Base-by-base conservation (phyloP, 805 yeast species). In the Kockiozyma suomiensis region DNA sequence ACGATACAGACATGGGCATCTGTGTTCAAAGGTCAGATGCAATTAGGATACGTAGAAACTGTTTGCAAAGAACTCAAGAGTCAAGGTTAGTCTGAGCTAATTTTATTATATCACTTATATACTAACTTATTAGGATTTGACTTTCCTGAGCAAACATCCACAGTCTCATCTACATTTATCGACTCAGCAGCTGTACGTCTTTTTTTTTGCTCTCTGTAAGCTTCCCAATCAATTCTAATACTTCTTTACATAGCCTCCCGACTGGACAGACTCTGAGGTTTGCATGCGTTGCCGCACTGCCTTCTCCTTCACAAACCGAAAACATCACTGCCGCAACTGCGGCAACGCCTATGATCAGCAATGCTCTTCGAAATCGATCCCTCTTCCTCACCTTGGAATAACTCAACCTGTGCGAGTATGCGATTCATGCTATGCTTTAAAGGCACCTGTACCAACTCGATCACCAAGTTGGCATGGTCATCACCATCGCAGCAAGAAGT, bases 301-400 rank as follows among this genome's bases (percentile, higher is more conserved):
- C 15, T 94, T 94, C 70, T 79, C 94, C 0, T 81, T 93, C 71
- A 76, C 92, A 61, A 91, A 89, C 72, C 81, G 99, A 70, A 91
- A 93, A 72, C 99, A 94, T 73, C 99, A 94, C 74, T 94, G 99
- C 74, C 81, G 99, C 54, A 87, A 96, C 54, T 94, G 99, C 75
- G 99, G 99, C 25, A 97, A 97, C 2, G 97, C 90, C 0, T 93
- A 81, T 70, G 86, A 96, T 73, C 92, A 88, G 65, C 81, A 83
- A 4, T 96, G 96, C 73, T 90, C 97, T n/a, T 77, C 86, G 1
- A 83, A 88, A 66, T 78, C 73, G 50, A 77, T 85, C 35, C 85
- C 92, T 8, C 76, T 94, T 57, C 93, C 96, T 0, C 86, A 87
- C 48, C 79, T 90, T 51, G 99, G 99, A 0, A 90, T 94, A 42